These are phyloP conservation scores for Solanum bulbocastanum DNA, from an alignment of 257 asterid genomes.

Conservation along the genomic window DNA sequence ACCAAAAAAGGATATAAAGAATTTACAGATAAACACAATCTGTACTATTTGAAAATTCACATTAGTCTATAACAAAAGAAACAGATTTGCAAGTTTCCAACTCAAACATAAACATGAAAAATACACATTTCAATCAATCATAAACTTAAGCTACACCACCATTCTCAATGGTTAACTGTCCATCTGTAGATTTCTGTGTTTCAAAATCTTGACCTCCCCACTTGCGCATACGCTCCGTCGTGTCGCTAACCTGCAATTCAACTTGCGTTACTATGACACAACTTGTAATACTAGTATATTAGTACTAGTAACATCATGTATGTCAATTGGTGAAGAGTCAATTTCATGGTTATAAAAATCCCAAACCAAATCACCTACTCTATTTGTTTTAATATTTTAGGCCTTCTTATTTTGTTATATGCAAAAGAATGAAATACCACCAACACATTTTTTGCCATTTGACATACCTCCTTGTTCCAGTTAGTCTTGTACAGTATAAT, in stretches of 20 bases:
- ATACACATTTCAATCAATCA: background rate
- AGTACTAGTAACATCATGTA: background rate
- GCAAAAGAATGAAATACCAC: background rate
- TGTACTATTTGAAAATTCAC: background rate
- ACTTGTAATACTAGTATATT: background rate
- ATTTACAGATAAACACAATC: no score
- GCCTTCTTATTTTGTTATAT: background rate
- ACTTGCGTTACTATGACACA: background rate
- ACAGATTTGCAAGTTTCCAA: background rate
- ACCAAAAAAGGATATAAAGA: background rate
- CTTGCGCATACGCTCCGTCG: conserved; percentile 48
- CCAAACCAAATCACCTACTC: background rate
- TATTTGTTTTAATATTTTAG: background rate
- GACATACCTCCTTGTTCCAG: conserved; percentile 58
- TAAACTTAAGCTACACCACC: background rate
- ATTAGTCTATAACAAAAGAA: background rate
- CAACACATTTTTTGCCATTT: background rate
- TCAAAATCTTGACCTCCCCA: conserved; percentile 53
- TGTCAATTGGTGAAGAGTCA: background rate
- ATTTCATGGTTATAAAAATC: background rate
- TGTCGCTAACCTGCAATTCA: conserved; percentile 42
- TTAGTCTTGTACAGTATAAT: conserved; percentile 50
- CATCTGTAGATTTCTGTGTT: background rate
- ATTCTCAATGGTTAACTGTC: background rate
- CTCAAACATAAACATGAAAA: background rate